Evolutionary conservation across 169 alveolate genomes (phyloP), one percentile per base, ranked within the genome.

Genomic region (Ichthyophthirius multifiliis): DNA sequence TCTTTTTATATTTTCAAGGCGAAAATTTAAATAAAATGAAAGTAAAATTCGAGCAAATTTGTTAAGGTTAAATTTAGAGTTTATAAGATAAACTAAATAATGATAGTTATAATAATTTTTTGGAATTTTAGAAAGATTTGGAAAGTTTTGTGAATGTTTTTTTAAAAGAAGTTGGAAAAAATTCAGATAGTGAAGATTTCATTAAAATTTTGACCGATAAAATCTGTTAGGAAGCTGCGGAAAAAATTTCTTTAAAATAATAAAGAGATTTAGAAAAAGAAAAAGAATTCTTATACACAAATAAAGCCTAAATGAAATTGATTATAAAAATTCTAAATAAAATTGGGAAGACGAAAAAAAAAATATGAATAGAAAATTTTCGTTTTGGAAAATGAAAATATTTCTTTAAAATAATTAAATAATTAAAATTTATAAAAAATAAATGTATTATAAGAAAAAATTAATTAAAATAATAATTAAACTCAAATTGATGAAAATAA

Each of bases 181-280:
- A n/a, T n/a, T n/a, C n/a, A n/a, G 74, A 79, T 44, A 84, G 75
- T 75, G 83, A 80, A 30, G 76, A 76, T 23, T 85, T 89, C 35
- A 73, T 86, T 46, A 78, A 75, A 65, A 88, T 82, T 31, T 76
- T 86, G 65, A 65, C 71, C 71, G 85, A 82, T 48, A 83, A 74
- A 43, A 80, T 88, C 10, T 47, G 82, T 30, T 39, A 89, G 44
- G 83, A 85, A 65, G 94, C 89, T 47, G 86, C 85, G 6, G 94
- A 92, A 55, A 83, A 77, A 39, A 65, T 86, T 1, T 73, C 76
- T 15, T 46, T 85, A 16, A 84, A 82, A 30, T 74, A 76, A 18
- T 18, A 75, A 20, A 48, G 79, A 31, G 35, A 74, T 47, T 47
- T 74, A 0, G 75, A 75, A 41, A 76, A 83, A 20, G 76, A 86